Base-by-base conservation (phyloP, 768 basidiomycete genomes). In the Cubamyces lactineus region DNA sequence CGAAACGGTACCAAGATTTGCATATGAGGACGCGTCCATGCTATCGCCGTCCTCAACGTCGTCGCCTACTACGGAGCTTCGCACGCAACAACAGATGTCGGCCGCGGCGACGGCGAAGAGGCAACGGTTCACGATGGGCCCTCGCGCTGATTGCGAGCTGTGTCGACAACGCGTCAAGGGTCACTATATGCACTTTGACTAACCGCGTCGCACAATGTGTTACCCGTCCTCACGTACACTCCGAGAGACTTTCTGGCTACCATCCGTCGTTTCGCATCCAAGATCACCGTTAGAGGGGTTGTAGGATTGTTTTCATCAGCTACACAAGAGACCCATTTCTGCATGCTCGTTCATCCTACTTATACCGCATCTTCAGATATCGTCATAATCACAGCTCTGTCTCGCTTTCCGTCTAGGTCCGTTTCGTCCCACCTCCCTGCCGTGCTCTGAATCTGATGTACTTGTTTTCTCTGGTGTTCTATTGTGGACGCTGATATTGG, bases 181-280 rank as follows among this genome's bases (percentile, higher is more conserved):
- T 3, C 89, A 91, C 69, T 89, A 82, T 75, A 83, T 86, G 73
- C 89, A 91, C 74, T 78, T 86, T 62, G 82, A 84, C 66, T 86
- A 59, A 74, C 41, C 64, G 38, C 23, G 51, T 11, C 48, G 40
- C 41, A 24, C 40, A 34, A 16, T 28, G 17, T 17, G 11, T 15
- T 7, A 7, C 23, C 5, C n/a, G 5, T 24, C 19, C 23, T 21
- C 2, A 11, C 30, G 12, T 16, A 23, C 13, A 46, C 30, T 24
- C 45, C 30, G 12, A 21, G 17, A 34, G 34, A 34, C 34, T 34
- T 28, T 28, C 34, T 34, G 34, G 5, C 34, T 34, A 9, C 34
- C 54, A 53, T 19, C 16, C 21, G 21, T 21, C 40, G 45, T 41
- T 28, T n/a, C 47, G 19, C 45, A 26, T 15, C 19, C 39, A n/a